Percentiles rank a stretch among this genome's conserved stretches.
These are phyloP conservation scores for Madurella fahalii DNA, from an alignment of 2,329 filamentous ascomycete species.

Conservation along the genomic window DNA sequence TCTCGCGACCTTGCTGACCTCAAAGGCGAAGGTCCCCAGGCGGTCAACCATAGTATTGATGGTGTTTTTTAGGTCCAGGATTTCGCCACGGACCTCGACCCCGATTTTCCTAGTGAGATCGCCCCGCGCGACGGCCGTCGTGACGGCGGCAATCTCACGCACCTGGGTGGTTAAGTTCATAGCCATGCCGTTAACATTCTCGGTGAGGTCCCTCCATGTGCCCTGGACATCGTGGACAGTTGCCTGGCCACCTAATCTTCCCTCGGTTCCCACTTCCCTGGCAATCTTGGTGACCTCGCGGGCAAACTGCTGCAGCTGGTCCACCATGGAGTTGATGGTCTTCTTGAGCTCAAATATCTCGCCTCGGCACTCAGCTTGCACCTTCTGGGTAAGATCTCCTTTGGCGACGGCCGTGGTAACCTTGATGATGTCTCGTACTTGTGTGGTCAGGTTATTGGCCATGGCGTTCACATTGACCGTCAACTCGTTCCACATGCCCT, in stretches of 20 bases:
- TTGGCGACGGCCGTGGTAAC: slow-evolving; percentile 68
- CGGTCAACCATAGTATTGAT: slow-evolving; percentile 99
- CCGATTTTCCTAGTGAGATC: slow-evolving; percentile 96
- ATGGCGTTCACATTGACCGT: slow-evolving; percentile 85
- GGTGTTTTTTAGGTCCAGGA: slow-evolving; percentile 90
- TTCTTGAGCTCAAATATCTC: slow-evolving; percentile 94
- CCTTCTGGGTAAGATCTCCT: slow-evolving; percentile 94
- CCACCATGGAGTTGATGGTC: slow-evolving; percentile 99
- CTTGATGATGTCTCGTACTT: slow-evolving; percentile 92
- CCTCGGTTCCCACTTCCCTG: slow-evolving; percentile 93
- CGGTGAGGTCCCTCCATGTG: slow-evolving; percentile 93
- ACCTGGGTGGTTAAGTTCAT: slow-evolving; percentile 98
- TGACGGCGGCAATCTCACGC: slow-evolving; percentile 94
- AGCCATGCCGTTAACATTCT: slow-evolving; percentile 97
- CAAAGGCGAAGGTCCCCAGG: slow-evolving; percentile 89
- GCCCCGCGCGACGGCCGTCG: slow-evolving; percentile 88
- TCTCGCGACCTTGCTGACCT: slow-evolving; percentile 91
- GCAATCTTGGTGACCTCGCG: slow-evolving; percentile 96
- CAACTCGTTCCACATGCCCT: slow-evolving; percentile 85
- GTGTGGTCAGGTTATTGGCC: slow-evolving; percentile 81
- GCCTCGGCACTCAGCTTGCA: slow-evolving; percentile 86
- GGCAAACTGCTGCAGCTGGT: slow-evolving; percentile 93
- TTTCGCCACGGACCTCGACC: slow-evolving; percentile 90
- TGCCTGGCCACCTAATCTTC: slow-evolving; percentile 87
- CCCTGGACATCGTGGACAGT: slow-evolving; percentile 95